A percentile compares a stretch with the other conserved stretches of the same genome.
These are phyloP conservation scores for Endoconidiophora laricicola DNA, from an alignment of 2,329 filamentous ascomycete species.

Conservation along the genomic window DNA sequence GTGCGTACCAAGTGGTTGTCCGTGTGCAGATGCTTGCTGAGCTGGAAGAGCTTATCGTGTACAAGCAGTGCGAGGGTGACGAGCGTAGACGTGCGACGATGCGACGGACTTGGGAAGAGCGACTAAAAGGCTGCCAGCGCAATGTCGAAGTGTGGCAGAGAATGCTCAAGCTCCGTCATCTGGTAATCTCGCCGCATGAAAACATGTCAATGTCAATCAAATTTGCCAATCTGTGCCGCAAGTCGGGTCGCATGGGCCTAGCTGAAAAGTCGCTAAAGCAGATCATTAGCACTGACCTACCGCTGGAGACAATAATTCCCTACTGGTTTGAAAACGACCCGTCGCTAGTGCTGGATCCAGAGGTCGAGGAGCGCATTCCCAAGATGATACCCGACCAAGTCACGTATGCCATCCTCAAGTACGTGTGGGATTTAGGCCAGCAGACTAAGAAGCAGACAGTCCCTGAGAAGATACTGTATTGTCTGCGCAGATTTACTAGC, in stretches of 20 bases:
- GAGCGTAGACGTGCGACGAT: conserved; percentile 78
- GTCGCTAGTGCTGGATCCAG: conserved; percentile 13
- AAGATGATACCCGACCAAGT: conserved; percentile 54
- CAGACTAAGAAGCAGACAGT: conserved; percentile 27
- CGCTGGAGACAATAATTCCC: conserved; percentile 43
- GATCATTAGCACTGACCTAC: conserved; percentile 57
- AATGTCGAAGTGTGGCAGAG: conserved; percentile 98
- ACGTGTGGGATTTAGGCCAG: conserved; percentile 78
- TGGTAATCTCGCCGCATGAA: conserved; percentile 81
- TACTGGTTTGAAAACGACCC: conserved; percentile 33
- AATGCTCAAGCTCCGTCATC: conserved; percentile 83
- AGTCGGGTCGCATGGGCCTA: conserved; percentile 83
- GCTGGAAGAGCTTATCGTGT: conserved; percentile 91
- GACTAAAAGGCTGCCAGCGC: conserved; percentile 84
- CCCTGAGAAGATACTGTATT: conserved; percentile 39
- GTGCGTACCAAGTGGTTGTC: conserved; percentile 94
- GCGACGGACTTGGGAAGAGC: conserved; percentile 88
- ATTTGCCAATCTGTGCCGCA: conserved; percentile 93
- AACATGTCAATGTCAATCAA: conserved; percentile 99
- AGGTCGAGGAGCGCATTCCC: conserved; percentile 12
- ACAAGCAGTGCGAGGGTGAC: conserved; percentile 78
- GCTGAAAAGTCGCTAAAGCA: conserved; percentile 90
- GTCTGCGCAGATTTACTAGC: conserved; percentile 42
- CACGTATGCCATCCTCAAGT: conserved; percentile 93
- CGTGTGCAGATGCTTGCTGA: conserved; percentile 98